Evolutionary conservation across 1,139 yeast species (phyloP).

Genomic region (Yamadazyma oceani): DNA sequence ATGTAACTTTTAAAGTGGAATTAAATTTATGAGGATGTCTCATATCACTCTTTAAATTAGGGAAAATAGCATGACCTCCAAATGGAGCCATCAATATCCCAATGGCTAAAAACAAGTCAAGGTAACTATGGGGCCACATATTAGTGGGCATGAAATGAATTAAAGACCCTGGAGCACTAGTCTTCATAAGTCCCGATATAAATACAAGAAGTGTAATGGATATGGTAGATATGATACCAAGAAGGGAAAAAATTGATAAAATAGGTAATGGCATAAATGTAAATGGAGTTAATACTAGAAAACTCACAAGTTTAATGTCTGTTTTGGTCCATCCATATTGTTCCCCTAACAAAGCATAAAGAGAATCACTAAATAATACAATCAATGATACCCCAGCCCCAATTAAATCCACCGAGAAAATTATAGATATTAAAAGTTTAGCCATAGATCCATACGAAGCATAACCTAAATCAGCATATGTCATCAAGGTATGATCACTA

Average conservation of each 20-base stretch:
- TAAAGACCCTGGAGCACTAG: conserved; percentile 44
- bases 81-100: conserved; percentile 64
- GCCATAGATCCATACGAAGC: conserved; percentile 62
- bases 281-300: conserved; percentile 47
- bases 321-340: conserved; percentile 39
- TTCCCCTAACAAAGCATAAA: conserved; percentile 43
- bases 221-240: conserved; percentile 47
- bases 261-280: conserved; percentile 47
- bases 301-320: conserved; percentile 37
- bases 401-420: conserved; percentile 48
- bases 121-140: conserved; percentile 42
- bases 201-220: conserved; percentile 43
- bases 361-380: conserved; percentile 56
- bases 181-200: conserved; percentile 40
- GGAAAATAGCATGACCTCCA: conserved; percentile 64
- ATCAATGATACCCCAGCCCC: conserved; percentile 60
- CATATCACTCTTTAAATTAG: conserved; percentile 59
- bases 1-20: conserved; percentile 40
- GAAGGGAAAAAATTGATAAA: conserved; percentile 43
- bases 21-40: conserved; percentile 52
- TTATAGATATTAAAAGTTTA: conserved; percentile 39
- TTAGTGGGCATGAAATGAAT: conserved; percentile 45
- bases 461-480: conserved; percentile 85
- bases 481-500: conserved; percentile 72
- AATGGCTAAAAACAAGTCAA: conserved; percentile 48